Evolutionary conservation across 1,284 basidiomycete species (phyloP), one percentile per base, ranked within the genome.

Genomic region (Cronartium quercuum): DNA sequence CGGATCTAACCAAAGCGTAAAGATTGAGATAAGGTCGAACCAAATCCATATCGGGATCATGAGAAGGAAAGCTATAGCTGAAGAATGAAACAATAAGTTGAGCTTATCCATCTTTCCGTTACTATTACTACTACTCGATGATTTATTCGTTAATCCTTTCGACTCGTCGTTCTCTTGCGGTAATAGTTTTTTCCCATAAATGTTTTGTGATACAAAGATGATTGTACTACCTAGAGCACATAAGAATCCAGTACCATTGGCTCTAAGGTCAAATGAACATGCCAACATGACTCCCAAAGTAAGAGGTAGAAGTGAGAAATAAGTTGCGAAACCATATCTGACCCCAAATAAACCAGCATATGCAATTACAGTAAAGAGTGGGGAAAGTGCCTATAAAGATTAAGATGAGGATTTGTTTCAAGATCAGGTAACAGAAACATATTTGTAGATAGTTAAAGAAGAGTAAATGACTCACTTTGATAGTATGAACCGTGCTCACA

Each of bases 121-220:
- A 55, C 7, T 3, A 7, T 58, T 73, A 24, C 61, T 77, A 10
- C 65, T 70, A 29, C 65, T 57, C 21, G 44, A 64, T 77, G 67
- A 68, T 65, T 13, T 78, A 76, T 35, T 57, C 9, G 88, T 88
- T 18, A 80, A 10, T 21, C 29, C 51, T 12, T 7, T 21, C n/a
- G n/a, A n/a, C 29, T 18, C 51, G 29, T 80, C 0, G 9, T 6
- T 44, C 35, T 80, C 79, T 65, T 81, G 79, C 6, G 94, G 94
- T 86, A 99, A 90, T 76, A 98, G 89, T 85, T 97, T 98, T 84
- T 99, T 99, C 86, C 95, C 96, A 83, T 95, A 97, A 80, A 99
- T 98, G 84, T 98, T 98, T 78, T 94, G 94, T 76, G 91, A 92
- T 66, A 99, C 96, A 81, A 98, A 98, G 78, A 99, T 88, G 76